Conservation (phyloP, 805 yeast species). For the Hanseniaspora clermontiae region DNA sequence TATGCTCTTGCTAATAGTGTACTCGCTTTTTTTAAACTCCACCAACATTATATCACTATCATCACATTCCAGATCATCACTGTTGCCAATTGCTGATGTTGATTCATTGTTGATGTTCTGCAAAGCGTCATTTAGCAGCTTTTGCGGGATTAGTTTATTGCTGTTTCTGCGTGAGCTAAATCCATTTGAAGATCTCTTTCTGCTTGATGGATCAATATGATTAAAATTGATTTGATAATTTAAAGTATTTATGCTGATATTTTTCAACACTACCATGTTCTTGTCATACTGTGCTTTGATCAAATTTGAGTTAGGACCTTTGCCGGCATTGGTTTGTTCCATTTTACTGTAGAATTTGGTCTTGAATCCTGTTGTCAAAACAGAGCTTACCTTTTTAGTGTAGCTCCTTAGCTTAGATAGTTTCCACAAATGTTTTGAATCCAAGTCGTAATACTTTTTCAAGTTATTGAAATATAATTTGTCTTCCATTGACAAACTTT, state of each 20-base stretch:
- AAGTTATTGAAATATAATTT: conserved; percentile 4
- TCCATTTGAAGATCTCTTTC: neutral
- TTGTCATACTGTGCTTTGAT: neutral
- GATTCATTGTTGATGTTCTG: neutral
- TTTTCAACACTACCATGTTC: neutral
- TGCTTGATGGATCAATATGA: neutral
- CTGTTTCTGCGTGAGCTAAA: neutral
- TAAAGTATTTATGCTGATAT: neutral
- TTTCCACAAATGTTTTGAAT: conserved; percentile 6
- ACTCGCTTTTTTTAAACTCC: neutral
- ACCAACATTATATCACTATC: neutral
- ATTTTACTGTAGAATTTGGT: neutral
- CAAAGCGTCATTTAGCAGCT: conserved; percentile 9
- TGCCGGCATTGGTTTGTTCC: neutral
- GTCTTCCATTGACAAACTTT: conserved; percentile 10
- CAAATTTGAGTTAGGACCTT: neutral
- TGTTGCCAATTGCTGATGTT: neutral
- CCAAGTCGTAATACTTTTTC: neutral
- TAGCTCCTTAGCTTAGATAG: conserved; percentile 8
- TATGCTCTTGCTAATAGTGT: neutral
- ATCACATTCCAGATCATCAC: neutral
- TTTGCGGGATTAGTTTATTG: conserved; percentile 1
- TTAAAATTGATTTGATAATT: neutral
- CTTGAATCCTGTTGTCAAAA: neutral
- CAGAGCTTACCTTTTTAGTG: neutral